Evolutionary conservation across 306 rosid species (phyloP).

Genomic region (Calophaca sinica): DNA sequence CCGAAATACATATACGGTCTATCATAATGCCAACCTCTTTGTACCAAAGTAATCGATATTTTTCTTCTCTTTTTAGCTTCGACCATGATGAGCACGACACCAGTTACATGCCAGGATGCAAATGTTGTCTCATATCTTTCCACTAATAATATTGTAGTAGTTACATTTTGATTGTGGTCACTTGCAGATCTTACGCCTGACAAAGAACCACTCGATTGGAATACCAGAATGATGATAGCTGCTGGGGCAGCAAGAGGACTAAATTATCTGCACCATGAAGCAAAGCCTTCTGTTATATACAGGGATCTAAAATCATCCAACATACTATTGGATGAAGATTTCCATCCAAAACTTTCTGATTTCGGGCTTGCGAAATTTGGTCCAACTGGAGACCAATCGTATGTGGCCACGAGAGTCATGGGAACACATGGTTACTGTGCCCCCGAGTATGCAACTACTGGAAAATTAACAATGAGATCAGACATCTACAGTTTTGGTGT

Average conservation of each 20-base stretch:
- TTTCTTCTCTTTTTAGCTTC: no score
- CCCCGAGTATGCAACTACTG: conserved; percentile 73
- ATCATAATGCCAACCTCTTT: no score
- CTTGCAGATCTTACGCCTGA: conserved; percentile 51
- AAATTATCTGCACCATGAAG: conserved; percentile 69
- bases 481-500: conserved; percentile 82
- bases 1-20: no score
- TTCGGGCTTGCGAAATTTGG: conserved; percentile 82
- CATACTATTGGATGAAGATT: conserved; percentile 62
- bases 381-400: conserved; percentile 69
- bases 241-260: conserved; percentile 75
- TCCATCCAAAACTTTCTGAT: conserved; percentile 72
- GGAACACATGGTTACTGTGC: conserved; percentile 87
- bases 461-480: conserved; percentile 67
- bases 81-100: no score
- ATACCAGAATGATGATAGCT: conserved; percentile 74
- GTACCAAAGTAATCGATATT: no score
- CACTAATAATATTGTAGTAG: neutral
- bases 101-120: no score
- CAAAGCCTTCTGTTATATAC: conserved; percentile 69
- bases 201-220: conserved; percentile 65
- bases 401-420: conserved; percentile 78
- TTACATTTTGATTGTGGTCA: conserved; percentile 22
- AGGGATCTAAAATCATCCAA: conserved; percentile 74
- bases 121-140: no score